Percentiles rank a stretch among this genome's conserved stretches.
These are phyloP conservation scores for Filobasidium floriforme DNA, from an alignment of 768 basidiomycete species.

Conservation along the genomic window DNA sequence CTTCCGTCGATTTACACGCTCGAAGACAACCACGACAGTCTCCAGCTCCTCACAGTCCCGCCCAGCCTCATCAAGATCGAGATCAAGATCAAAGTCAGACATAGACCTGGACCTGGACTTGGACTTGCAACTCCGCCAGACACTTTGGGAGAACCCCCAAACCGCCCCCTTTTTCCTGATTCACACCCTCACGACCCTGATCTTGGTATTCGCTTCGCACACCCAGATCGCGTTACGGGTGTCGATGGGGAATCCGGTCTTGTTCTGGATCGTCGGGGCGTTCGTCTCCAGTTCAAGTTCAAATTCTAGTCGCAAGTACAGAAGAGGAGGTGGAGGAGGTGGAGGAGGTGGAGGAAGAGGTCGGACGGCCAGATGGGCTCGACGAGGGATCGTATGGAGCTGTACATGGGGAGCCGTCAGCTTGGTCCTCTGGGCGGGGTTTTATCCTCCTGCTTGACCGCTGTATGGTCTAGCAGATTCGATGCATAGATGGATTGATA, in stretches of 20 bases:
- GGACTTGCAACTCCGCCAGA: too few relatives aligned
- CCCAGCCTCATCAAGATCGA: too few relatives aligned
- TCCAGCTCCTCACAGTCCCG: too few relatives aligned
- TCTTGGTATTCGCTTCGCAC: conserved; percentile 71
- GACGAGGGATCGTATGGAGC: conserved; percentile 68
- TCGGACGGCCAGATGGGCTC: conserved; percentile 46
- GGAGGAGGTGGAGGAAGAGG: conserved; percentile 4
- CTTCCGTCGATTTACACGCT: background rate
- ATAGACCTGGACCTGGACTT: too few relatives aligned
- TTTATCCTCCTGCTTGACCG: conserved; percentile 71
- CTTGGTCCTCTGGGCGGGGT: conserved; percentile 69
- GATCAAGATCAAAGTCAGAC: background rate
- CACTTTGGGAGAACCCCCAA: conserved; percentile 29
- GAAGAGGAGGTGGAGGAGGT: too few relatives aligned
- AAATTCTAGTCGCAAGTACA: too few relatives aligned
- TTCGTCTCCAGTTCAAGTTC: conserved; percentile 45
- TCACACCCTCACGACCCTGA: conserved; percentile 55
- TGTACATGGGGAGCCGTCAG: conserved; percentile 66
- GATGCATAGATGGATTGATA: too few relatives aligned
- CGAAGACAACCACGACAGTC: background rate
- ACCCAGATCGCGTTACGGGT: conserved; percentile 78
- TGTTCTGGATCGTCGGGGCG: conserved; percentile 79
- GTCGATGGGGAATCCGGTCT: conserved; percentile 64
- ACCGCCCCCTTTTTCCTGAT: conserved; percentile 70
- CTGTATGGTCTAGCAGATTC: background rate